phyloP scores from a whole-genome alignment of 306 rosid species.

The Lathyrus sativus region DNA sequence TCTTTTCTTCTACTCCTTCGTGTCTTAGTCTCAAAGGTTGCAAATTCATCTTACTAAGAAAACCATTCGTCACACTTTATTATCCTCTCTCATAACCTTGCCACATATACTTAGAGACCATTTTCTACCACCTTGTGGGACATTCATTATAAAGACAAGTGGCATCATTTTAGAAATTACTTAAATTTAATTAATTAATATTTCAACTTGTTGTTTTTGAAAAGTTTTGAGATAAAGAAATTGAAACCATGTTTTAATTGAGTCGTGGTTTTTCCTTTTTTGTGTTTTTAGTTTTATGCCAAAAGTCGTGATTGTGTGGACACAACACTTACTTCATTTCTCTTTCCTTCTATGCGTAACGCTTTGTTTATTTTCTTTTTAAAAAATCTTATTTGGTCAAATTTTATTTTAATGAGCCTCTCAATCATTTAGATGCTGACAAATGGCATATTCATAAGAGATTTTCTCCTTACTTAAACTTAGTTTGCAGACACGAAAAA shows the following conservation, averaged over 20 bases:
- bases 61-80: constrained; percentile 43
- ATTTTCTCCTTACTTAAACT: not conserved
- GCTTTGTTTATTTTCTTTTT: constrained; percentile 32
- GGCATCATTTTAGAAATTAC: constrained; percentile 23
- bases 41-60: constrained; percentile 28
- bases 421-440: not conserved
- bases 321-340: constrained; percentile 18
- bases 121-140: constrained; percentile 36
- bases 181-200: constrained; percentile 9
- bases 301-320: constrained; percentile 49
- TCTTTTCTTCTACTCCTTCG: constrained; percentile 17
- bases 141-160: constrained; percentile 38
- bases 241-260: constrained; percentile 11
- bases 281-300: constrained; percentile 26
- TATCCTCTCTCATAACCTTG: constrained; percentile 9
- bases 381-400: constrained; percentile 32
- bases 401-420: constrained; percentile 8
- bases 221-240: constrained; percentile 1
- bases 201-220: constrained; percentile 5
- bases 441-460: constrained; percentile 25
- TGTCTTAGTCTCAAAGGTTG: constrained; percentile 38
- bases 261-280: constrained; percentile 1
- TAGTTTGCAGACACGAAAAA: constrained; percentile 35
- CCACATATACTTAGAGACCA: constrained; percentile 19
- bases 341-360: constrained; percentile 46